A percentile compares a stretch with the other conserved stretches of the same genome.
Evolutionary conservation across 1,284 basidiomycete species (phyloP).

Genomic region (Leccinum cinnamomeum): DNA sequence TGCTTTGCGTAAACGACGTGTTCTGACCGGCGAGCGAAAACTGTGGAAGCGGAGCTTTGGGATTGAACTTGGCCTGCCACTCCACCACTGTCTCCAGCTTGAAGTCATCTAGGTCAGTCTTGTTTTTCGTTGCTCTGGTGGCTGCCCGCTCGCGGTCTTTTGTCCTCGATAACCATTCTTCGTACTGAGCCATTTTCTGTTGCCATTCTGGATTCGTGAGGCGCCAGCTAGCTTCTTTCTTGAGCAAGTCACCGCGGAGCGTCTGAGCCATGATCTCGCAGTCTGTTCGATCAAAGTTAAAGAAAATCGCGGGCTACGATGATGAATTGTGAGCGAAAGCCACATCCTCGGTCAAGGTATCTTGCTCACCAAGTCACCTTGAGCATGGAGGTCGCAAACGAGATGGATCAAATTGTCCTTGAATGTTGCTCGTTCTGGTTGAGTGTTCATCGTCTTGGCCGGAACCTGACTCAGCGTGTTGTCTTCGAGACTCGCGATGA

Average conservation of each 20-base stretch:
- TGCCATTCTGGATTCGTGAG: conserved; percentile 48
- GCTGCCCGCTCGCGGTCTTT: conserved; percentile 47
- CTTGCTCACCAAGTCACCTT: conserved; percentile 49
- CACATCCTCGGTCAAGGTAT: neutral
- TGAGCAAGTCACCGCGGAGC: conserved; percentile 40
- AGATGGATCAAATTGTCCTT: conserved; percentile 48
- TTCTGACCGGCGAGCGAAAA: conserved; percentile 57
- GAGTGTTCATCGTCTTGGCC: conserved; percentile 30
- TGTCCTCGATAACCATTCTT: conserved; percentile 46
- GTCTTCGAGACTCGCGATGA: conserved; percentile 47
- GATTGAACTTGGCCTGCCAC: conserved; percentile 60
- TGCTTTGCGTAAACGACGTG: conserved; percentile 44
- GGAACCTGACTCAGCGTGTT: conserved; percentile 29
- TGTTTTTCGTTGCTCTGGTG: conserved; percentile 37
- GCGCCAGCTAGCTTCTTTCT: conserved; percentile 52
- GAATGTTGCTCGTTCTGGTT: conserved; percentile 36
- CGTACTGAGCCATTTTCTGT: conserved; percentile 50
- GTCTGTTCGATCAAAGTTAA: conserved; percentile 59
- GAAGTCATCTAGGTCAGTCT: conserved; percentile 38
- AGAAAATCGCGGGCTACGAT: conserved; percentile 61
- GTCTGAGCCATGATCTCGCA: conserved; percentile 55
- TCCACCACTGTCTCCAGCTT: conserved; percentile 23
- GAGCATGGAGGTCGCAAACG: conserved; percentile 53
- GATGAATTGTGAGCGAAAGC: conserved; percentile 1
- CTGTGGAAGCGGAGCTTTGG: conserved; percentile 52